These are phyloP conservation scores for Ziziphus jujuba DNA, from an alignment of 306 rosid species.

Conservation along the genomic window DNA sequence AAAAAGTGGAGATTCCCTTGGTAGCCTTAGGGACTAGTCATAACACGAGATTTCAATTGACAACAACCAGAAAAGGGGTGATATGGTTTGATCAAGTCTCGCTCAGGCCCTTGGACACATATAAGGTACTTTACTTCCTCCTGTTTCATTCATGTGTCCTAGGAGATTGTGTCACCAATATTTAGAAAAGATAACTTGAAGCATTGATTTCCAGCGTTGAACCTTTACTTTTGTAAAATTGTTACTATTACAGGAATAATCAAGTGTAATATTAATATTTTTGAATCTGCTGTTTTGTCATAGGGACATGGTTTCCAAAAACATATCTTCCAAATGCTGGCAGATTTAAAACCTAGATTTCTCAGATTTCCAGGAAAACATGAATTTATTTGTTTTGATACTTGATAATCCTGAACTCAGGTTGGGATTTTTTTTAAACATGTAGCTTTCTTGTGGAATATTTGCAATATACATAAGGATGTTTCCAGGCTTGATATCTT, in stretches of 20 bases:
- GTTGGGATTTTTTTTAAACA: neutral
- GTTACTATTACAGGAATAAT: neutral
- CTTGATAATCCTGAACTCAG: slow-evolving; percentile 18
- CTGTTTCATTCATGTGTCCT: neutral
- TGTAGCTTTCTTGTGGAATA: neutral
- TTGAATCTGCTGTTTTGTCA: slow-evolving; percentile 28
- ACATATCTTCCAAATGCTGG: slow-evolving; percentile 62
- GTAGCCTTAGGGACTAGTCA: slow-evolving; percentile 43
- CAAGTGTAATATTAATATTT: slow-evolving; percentile 1
- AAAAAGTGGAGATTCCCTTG: slow-evolving; percentile 36
- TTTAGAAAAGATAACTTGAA: neutral
- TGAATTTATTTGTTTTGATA: slow-evolving; percentile 1
- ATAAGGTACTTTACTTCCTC: slow-evolving; percentile 35
- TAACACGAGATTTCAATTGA: slow-evolving; percentile 54
- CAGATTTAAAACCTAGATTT: slow-evolving; percentile 65
- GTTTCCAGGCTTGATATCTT: slow-evolving; percentile 1
- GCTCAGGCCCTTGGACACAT: slow-evolving; percentile 52
- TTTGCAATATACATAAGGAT: neutral
- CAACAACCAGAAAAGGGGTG: slow-evolving; percentile 40
- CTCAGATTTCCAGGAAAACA: slow-evolving; percentile 84
- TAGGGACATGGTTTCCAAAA: slow-evolving; percentile 90
- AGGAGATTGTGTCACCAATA: neutral
- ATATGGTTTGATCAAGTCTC: slow-evolving; percentile 70
- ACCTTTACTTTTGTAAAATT: neutral
- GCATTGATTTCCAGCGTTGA: too few relatives aligned